Evolutionary conservation across 2,329 filamentous ascomycete genomes (phyloP).

Genomic region (Xylaria hypoxylon): DNA sequence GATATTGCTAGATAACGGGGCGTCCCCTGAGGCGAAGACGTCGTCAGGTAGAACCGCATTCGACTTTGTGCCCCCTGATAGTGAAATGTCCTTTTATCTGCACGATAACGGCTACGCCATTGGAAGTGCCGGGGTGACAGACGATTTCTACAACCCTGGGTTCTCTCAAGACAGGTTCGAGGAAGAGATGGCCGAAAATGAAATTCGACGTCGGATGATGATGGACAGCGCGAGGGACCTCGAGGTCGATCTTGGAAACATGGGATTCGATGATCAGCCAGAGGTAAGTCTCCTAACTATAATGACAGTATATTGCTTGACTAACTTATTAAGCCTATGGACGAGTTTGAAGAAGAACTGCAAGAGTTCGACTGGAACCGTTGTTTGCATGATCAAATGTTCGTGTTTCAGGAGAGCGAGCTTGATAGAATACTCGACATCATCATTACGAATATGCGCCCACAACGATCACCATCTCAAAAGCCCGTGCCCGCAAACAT

Average conservation of each 20-base stretch:
- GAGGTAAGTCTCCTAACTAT: constrained; percentile 69
- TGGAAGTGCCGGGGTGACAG: constrained; percentile 79
- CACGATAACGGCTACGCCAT: constrained; percentile 94
- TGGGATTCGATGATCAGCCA: constrained; percentile 94
- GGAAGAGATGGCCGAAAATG: constrained; percentile 96
- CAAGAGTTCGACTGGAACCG: constrained; percentile 97
- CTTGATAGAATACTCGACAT: constrained; percentile 93
- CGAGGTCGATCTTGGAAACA: constrained; percentile 94
- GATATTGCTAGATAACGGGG: constrained; percentile 88
- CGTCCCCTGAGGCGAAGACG: constrained; percentile 95
- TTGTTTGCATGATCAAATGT: constrained; percentile 98
- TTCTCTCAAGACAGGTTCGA: constrained; percentile 95
- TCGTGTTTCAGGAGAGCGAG: constrained; percentile 97
- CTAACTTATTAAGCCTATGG: constrained; percentile 64
- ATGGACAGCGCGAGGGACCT: constrained; percentile 97
- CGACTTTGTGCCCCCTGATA: constrained; percentile 94
- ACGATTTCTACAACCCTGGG: constrained; percentile 94
- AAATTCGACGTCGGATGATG: constrained; percentile 97
- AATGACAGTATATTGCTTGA: constrained; percentile 43
- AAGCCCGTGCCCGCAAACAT: constrained; percentile 98
- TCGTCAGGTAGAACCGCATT: constrained; percentile 93
- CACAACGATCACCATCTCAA: constrained; percentile 93
- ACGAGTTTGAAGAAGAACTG: constrained; percentile 87
- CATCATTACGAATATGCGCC: constrained; percentile 97
- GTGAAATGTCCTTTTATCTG: constrained; percentile 95